Conservation (phyloP, 257 asterid genomes). For the Prunella vulgaris region DNA sequence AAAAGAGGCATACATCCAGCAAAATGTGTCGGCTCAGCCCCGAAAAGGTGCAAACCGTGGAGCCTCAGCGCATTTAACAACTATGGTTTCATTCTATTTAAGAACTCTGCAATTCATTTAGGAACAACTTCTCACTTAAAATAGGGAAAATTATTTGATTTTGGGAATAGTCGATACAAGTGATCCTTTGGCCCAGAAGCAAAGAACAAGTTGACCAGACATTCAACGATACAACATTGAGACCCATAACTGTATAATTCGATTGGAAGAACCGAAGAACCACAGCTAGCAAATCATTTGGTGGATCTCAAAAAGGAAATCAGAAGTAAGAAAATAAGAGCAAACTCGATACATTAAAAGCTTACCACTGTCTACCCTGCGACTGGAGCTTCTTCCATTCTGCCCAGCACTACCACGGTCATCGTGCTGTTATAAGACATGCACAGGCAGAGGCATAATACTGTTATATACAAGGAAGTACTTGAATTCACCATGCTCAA, state of each 20-base stretch:
- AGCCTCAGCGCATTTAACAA: background rate
- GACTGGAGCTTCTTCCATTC: slow-evolving; percentile 55
- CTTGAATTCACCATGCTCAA: slow-evolving; percentile 58
- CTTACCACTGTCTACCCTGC: slow-evolving; percentile 55
- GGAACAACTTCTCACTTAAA: background rate
- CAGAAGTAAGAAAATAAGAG: background rate
- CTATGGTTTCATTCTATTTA: background rate
- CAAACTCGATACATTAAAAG: background rate
- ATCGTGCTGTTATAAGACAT: slow-evolving; percentile 92
- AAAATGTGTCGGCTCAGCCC: too few species aligned
- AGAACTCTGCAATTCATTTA: background rate
- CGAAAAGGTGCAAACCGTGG: background rate
- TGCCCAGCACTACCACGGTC: slow-evolving; percentile 71
- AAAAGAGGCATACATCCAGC: background rate
- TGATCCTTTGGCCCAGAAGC: background rate
- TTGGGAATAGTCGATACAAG: background rate
- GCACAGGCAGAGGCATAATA: slow-evolving; percentile 75
- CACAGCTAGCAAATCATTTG: background rate
- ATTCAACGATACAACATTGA: slow-evolving; percentile 1
- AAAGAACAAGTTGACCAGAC: slow-evolving; percentile 2
- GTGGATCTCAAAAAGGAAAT: background rate
- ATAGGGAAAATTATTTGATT: background rate
- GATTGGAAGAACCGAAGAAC: background rate
- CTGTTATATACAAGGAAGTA: slow-evolving; percentile 59
- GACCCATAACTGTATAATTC: background rate